Conservation (phyloP, 2,329 filamentous ascomycete genomes). For the Myotisia sp. region DNA sequence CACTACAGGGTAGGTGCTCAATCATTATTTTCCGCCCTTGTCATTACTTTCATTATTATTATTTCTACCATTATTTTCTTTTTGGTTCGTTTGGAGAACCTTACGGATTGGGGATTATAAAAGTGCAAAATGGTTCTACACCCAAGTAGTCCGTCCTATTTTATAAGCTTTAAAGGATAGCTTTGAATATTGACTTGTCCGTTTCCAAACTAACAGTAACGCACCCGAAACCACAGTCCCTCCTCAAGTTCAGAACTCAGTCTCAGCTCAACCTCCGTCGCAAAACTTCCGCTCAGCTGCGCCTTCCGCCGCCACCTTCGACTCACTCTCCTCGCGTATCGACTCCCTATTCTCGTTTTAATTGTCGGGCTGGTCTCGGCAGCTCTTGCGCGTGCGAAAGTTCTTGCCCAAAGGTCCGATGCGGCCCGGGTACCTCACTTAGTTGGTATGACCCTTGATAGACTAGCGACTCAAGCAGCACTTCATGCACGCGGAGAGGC, state of each 20-base stretch:
- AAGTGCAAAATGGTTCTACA: no score
- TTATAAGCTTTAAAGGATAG: no score
- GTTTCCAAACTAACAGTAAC: conserved; percentile 66
- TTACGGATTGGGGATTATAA: no score
- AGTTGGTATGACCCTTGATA: conserved; percentile 70
- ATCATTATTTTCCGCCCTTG: conserved; percentile 8
- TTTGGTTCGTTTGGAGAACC: no score
- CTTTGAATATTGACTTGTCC: conserved; percentile 30
- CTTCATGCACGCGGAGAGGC: conserved; percentile 53
- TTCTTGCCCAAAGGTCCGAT: conserved; percentile 49
- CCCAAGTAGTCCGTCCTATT: conserved; percentile 2
- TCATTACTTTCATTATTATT: conserved; percentile 13
- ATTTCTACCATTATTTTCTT: conserved; percentile 2
- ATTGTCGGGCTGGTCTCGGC: conserved; percentile 32
- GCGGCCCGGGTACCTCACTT: conserved; percentile 64
- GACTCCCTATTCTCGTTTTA: conserved; percentile 37
- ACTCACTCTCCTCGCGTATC: conserved; percentile 37
- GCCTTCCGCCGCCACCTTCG: conserved; percentile 33
- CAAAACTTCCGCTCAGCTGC: conserved; percentile 71
- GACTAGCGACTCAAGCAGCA: conserved; percentile 69
- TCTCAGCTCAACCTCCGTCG: conserved; percentile 78
- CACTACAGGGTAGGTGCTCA: conserved; percentile 45
- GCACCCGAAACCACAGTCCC: conserved; percentile 56
- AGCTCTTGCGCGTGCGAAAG: conserved; percentile 50
- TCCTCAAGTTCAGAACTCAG: conserved; percentile 43